Evolutionary conservation across 768 basidiomycete species (phyloP).

Genomic region (Leccinum arenicola): DNA sequence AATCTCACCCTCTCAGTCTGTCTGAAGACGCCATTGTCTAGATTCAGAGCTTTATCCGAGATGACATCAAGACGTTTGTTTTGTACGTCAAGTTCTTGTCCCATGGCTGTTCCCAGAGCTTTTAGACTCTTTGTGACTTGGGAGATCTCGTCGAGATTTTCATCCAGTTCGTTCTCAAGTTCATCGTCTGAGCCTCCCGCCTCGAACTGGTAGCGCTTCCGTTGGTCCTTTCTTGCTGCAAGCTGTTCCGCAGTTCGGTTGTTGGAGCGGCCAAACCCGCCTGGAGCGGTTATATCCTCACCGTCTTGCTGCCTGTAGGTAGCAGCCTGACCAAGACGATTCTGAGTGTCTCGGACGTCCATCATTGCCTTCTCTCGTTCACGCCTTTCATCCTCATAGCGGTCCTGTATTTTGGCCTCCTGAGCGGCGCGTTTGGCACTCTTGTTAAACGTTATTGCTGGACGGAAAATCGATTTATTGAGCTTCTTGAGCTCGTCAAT

Average conservation of each 20-base stretch:
- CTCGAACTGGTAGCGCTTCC: constrained; percentile 90
- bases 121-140: constrained; percentile 76
- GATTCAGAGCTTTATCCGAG: constrained; percentile 68
- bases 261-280: constrained; percentile 39
- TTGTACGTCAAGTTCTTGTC: constrained; percentile 85
- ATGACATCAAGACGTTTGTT: constrained; percentile 77
- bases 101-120: constrained; percentile 77
- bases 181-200: constrained; percentile 89
- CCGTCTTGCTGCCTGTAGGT: constrained; percentile 55
- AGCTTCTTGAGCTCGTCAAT: constrained; percentile 92
- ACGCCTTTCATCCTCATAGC: constrained; percentile 82
- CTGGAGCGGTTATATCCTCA: constrained; percentile 37
- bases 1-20: constrained; percentile 76
- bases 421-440: constrained; percentile 84
- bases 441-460: constrained; percentile 91
- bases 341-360: constrained; percentile 85
- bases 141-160: constrained; percentile 84
- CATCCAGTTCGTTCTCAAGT: constrained; percentile 90
- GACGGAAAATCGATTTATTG: constrained; percentile 93
- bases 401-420: constrained; percentile 77
- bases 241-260: constrained; percentile 51
- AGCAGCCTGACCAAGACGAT: constrained; percentile 74
- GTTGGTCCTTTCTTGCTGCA: constrained; percentile 59
- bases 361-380: constrained; percentile 83
- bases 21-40: constrained; percentile 74